phyloP scores from a whole-genome alignment of 495 filamentous ascomycete genomes.

The Hypoxylon perforatum region DNA sequence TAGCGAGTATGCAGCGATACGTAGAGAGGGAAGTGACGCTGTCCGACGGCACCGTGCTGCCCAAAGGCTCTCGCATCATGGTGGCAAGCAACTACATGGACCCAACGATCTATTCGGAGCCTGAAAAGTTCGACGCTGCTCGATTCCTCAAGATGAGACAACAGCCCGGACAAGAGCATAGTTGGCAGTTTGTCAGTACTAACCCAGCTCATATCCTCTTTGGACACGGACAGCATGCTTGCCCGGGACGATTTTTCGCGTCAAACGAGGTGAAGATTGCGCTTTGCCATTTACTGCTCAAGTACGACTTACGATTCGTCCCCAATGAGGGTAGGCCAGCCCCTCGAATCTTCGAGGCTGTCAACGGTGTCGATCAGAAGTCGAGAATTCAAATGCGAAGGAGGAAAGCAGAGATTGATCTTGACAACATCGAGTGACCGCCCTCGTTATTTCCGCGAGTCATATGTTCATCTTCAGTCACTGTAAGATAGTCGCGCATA shows the following conservation, averaged over 20 bases:
- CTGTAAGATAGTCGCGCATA: neutral
- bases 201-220: slow-evolving; percentile 55
- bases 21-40: slow-evolving; percentile 53
- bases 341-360: slow-evolving; percentile 36
- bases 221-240: slow-evolving; percentile 63
- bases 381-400: slow-evolving; percentile 43
- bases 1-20: slow-evolving; percentile 58
- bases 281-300: slow-evolving; percentile 54
- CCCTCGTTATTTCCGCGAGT: neutral
- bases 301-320: slow-evolving; percentile 59
- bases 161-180: slow-evolving; percentile 56
- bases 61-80: slow-evolving; percentile 59
- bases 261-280: slow-evolving; percentile 60
- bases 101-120: slow-evolving; percentile 54
- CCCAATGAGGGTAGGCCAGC: slow-evolving; percentile 45
- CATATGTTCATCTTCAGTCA: neutral
- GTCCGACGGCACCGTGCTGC: slow-evolving; percentile 59
- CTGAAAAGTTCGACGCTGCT: slow-evolving; percentile 57
- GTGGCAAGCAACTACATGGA: slow-evolving; percentile 54
- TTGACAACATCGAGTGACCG: slow-evolving; percentile 24
- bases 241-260: slow-evolving; percentile 65
- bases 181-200: slow-evolving; percentile 61
- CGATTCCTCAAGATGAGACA: slow-evolving; percentile 60
- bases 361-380: slow-evolving; percentile 26
- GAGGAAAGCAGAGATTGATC: slow-evolving; percentile 43